These are phyloP conservation scores for Pholiota adiposa DNA, from an alignment of 1,284 basidiomycete species.

Conservation along the genomic window DNA sequence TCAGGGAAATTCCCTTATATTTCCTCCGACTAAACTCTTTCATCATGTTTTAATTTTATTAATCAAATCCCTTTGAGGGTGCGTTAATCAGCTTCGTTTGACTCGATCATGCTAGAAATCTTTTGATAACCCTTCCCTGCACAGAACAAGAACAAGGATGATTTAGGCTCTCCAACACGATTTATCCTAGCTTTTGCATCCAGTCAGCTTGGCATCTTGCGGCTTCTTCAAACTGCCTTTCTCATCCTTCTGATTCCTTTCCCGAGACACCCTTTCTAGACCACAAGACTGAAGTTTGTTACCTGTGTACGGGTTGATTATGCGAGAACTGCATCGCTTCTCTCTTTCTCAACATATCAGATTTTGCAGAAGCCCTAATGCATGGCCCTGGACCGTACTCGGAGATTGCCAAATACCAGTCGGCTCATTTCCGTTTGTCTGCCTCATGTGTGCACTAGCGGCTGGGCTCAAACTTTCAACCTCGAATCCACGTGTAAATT, in stretches of 20 bases:
- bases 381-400: background rate
- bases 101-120: background rate
- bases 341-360: conserved; percentile 1
- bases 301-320: background rate
- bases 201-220: background rate
- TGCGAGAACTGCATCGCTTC: conserved; percentile 4
- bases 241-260: background rate
- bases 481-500: background rate
- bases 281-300: background rate
- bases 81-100: background rate
- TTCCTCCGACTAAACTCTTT: background rate
- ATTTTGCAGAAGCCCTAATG: background rate
- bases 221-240: background rate
- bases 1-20: background rate
- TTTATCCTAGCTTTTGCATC: background rate
- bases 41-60: background rate
- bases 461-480: background rate
- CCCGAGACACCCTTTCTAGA: background rate
- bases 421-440: conserved; percentile 13
- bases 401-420: background rate
- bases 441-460: background rate
- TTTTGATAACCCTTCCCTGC: background rate
- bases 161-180: background rate
- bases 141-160: background rate
- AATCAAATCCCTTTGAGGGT: conserved; percentile 1